phyloP scores from a whole-genome alignment of 176 grass and related monocot species.

The Lolium rigidum region DNA sequence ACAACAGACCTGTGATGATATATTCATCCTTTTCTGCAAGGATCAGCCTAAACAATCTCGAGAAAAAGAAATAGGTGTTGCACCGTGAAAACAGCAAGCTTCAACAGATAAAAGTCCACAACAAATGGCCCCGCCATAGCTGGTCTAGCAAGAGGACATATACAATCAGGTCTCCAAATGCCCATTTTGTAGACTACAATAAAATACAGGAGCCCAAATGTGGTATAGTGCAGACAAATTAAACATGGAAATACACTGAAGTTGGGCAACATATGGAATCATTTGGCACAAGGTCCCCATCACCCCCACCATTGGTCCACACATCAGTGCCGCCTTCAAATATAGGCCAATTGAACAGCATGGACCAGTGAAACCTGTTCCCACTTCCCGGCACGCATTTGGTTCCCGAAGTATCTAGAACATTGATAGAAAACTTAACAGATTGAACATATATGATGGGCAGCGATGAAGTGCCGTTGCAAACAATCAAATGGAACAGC shows the following conservation, averaged over 20 bases:
- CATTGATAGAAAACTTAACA: neutral
- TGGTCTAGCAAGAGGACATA: neutral
- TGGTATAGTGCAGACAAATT: neutral
- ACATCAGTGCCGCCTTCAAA: neutral
- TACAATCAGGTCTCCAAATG: neutral
- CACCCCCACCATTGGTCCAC: neutral
- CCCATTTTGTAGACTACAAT: neutral
- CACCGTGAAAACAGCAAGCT: neutral
- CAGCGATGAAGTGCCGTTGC: neutral
- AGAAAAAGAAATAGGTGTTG: neutral
- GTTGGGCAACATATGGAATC: neutral
- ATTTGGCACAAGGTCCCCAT: constrained; percentile 10
- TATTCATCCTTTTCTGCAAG: too few relatives aligned
- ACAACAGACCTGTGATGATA: neutral
- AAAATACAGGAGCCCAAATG: neutral
- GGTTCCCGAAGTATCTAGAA: neutral
- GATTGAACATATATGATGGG: neutral
- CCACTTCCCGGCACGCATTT: too few relatives aligned
- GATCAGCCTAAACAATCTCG: too few relatives aligned
- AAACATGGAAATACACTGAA: neutral
- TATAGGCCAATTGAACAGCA: neutral
- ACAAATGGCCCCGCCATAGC: neutral
- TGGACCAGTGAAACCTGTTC: too few relatives aligned
- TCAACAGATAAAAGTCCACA: neutral
- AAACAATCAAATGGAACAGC: neutral